Percentiles rank a stretch among this genome's conserved stretches.
These are phyloP conservation scores for Nakazawaea pomicola DNA, from an alignment of 805 yeast species.

Conservation along the genomic window DNA sequence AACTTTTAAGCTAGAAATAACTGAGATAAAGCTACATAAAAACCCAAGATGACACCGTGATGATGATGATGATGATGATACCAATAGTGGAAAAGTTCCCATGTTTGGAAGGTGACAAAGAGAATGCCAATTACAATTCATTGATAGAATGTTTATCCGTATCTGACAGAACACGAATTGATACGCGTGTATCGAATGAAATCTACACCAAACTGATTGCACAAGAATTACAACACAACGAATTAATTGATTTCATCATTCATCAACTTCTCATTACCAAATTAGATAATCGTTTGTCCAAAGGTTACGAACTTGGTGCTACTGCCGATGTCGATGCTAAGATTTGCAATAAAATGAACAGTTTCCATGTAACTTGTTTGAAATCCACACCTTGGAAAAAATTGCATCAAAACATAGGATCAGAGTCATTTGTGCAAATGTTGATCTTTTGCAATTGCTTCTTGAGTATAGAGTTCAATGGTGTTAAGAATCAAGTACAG, in stretches of 20 bases:
- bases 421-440: constrained; percentile 31
- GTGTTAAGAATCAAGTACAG: constrained; percentile 20
- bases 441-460: constrained; percentile 32
- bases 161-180: background rate
- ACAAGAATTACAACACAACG: constrained; percentile 19
- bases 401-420: constrained; percentile 36
- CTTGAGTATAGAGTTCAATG: constrained; percentile 17
- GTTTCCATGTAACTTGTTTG: constrained; percentile 33
- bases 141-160: background rate
- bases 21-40: too few species aligned
- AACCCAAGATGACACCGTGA: too few species aligned
- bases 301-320: constrained; percentile 37
- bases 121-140: background rate
- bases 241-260: constrained; percentile 38
- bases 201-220: constrained; percentile 3
- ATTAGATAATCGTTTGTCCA: constrained; percentile 31
- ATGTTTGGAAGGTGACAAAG: background rate
- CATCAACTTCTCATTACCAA: constrained; percentile 24
- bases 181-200: background rate
- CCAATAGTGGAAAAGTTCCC: constrained; percentile 2
- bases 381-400: constrained; percentile 41
- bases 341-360: constrained; percentile 29
- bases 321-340: constrained; percentile 21
- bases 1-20: background rate
- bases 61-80: constrained; percentile 1